These are phyloP conservation scores for Gastrodia elata DNA, from an alignment of 106 monocot genomes.

Conservation along the genomic window DNA sequence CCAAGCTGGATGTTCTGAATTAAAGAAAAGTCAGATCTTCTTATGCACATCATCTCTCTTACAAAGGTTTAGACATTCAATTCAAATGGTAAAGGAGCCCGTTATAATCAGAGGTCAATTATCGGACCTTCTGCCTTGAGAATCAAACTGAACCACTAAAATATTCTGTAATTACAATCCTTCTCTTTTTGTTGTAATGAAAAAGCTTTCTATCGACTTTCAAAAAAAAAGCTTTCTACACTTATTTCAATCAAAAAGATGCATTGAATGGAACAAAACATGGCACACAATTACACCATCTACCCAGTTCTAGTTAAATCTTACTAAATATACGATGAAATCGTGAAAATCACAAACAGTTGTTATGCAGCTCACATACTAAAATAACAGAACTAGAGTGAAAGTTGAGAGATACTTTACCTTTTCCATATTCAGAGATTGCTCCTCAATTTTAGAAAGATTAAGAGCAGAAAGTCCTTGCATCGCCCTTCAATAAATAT, in stretches of 20 bases:
- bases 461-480: constrained; percentile 48
- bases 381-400: not conserved
- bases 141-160: not conserved
- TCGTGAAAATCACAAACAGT: not conserved
- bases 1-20: not conserved
- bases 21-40: not conserved
- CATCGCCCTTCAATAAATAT: constrained; percentile 38
- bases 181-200: not conserved
- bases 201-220: too few species aligned
- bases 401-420: constrained; percentile 9
- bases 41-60: not conserved
- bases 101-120: too few species aligned
- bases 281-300: not conserved
- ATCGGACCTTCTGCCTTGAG: not conserved
- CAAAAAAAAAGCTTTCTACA: too few species aligned
- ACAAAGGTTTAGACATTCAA: not conserved
- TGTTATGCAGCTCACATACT: not conserved
- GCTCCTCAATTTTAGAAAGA: constrained; percentile 1
- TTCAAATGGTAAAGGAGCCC: not conserved
- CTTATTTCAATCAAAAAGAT: not conserved
- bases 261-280: not conserved
- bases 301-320: not conserved
- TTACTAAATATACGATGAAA: not conserved
- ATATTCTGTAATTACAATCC: not conserved
- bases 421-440: constrained; percentile 24